Conservation (phyloP, 768 basidiomycete species). For the Amanita rubescens region DNA sequence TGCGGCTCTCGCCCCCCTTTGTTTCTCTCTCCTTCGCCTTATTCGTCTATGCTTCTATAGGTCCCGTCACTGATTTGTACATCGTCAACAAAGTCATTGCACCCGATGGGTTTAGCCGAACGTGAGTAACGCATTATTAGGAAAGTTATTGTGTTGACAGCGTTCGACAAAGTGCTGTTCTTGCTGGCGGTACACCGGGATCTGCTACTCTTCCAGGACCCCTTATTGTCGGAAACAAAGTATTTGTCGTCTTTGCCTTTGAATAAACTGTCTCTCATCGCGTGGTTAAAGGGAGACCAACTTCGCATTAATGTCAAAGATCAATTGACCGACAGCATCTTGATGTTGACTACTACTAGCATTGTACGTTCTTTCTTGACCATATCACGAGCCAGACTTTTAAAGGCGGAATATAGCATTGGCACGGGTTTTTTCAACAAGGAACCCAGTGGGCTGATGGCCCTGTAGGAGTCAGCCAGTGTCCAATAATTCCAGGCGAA, state of each 20-base stretch:
- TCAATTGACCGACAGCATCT: conserved; percentile 26
- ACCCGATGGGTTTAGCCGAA: conserved; percentile 37
- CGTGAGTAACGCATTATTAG: conserved; percentile 19
- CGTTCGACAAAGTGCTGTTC: conserved; percentile 10
- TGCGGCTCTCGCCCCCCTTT: too few relatives aligned
- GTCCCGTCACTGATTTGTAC: conserved; percentile 20
- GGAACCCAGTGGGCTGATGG: conserved; percentile 31
- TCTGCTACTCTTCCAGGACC: conserved; percentile 28
- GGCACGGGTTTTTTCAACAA: conserved; percentile 43
- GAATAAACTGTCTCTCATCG: background rate
- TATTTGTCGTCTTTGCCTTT: background rate
- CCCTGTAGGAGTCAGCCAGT: conserved; percentile 30
- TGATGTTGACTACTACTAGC: conserved; percentile 36
- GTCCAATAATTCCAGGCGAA: conserved; percentile 30
- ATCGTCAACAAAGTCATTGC: conserved; percentile 32
- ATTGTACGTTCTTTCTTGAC: conserved; percentile 10
- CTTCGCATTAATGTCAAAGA: conserved; percentile 37
- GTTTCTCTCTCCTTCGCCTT: too few relatives aligned
- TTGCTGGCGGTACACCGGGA: conserved; percentile 12
- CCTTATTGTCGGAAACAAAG: conserved; percentile 26
- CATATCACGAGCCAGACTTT: background rate
- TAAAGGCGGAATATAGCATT: conserved; percentile 19
- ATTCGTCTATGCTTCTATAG: conserved; percentile 6
- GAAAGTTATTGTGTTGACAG: background rate
- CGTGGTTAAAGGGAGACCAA: conserved; percentile 18